Conservation (phyloP, 2,329 filamentous ascomycete species). For the Cercospora sp. region DNA sequence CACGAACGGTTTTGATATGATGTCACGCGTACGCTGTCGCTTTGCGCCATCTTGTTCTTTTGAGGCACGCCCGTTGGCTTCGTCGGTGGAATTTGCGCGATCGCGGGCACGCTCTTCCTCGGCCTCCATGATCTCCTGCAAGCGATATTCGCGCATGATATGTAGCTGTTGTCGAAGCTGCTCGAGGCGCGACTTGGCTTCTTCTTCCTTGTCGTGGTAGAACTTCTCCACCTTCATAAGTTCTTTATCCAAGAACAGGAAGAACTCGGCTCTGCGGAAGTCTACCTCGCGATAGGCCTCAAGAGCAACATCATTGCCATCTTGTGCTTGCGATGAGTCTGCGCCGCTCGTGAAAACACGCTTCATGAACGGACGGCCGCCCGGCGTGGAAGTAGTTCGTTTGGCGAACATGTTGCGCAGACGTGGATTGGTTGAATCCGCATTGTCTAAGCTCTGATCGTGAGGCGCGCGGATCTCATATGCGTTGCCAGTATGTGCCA, state of each 20-base stretch:
- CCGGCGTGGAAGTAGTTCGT: constrained; percentile 44
- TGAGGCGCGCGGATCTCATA: constrained; percentile 27
- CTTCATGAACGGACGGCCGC: constrained; percentile 26
- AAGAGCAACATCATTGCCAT: constrained; percentile 49
- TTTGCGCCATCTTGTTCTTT: constrained; percentile 3
- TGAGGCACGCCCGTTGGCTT: constrained; percentile 3
- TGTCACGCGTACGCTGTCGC: constrained; percentile 4
- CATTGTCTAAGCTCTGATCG: constrained; percentile 9
- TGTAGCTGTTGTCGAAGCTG: constrained; percentile 81
- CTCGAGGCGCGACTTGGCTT: constrained; percentile 71
- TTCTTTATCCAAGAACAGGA: constrained; percentile 77
- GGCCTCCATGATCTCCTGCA: constrained; percentile 66
- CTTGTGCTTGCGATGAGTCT: constrained; percentile 37
- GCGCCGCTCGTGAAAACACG: constrained; percentile 30
- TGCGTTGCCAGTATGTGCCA: constrained; percentile 32
- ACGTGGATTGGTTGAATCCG: constrained; percentile 32
- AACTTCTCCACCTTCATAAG: constrained; percentile 90
- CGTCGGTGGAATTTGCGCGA: constrained; percentile 3
- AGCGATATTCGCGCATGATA: constrained; percentile 83
- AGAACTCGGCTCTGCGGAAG: constrained; percentile 78
- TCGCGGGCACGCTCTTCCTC: constrained; percentile 41
- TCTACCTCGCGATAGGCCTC: constrained; percentile 66
- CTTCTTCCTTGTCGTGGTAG: constrained; percentile 83
- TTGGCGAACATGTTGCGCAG: constrained; percentile 34
- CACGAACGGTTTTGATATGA: constrained; percentile 19